phyloP scores from a whole-genome alignment of 345 rosid species.

The Murraya koenigii region DNA sequence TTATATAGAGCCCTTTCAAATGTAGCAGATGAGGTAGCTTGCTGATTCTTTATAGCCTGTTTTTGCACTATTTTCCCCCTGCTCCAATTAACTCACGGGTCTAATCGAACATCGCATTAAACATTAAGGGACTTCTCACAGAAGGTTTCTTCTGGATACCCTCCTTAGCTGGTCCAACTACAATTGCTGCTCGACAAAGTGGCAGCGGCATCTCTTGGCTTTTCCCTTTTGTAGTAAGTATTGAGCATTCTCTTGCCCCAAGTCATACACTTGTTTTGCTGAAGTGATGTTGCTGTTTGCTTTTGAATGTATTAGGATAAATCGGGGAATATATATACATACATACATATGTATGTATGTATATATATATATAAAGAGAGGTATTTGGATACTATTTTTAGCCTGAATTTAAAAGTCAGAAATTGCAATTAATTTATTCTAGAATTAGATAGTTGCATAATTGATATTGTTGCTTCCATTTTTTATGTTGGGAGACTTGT shows the following conservation, averaged over 20 bases:
- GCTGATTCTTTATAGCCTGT: not conserved
- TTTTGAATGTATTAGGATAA: not conserved
- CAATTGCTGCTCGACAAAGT: conserved; percentile 76
- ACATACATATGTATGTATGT: too few relatives aligned
- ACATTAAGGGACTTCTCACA: conserved; percentile 79
- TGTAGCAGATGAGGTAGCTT: conserved; percentile 83
- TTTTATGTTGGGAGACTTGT: conserved; percentile 2
- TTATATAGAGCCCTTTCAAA: conserved; percentile 96
- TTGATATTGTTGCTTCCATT: not conserved
- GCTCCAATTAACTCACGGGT: not conserved
- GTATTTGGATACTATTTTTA: not conserved
- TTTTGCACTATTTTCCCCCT: conserved; percentile 5
- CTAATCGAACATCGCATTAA: conserved; percentile 17
- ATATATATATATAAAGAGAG: too few relatives aligned
- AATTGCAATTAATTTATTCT: not conserved
- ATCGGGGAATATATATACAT: too few relatives aligned
- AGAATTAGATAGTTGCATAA: not conserved
- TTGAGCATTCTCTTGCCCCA: not conserved
- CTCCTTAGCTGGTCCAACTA: conserved; percentile 91
- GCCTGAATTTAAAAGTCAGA: not conserved
- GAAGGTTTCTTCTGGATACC: conserved; percentile 99
- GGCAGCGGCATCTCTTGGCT: conserved; percentile 95
- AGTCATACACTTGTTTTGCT: not conserved
- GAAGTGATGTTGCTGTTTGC: not conserved
- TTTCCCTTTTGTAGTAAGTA: conserved; percentile 82